phyloP scores from a whole-genome alignment of 768 basidiomycete species.

The Ramaria rubella region DNA sequence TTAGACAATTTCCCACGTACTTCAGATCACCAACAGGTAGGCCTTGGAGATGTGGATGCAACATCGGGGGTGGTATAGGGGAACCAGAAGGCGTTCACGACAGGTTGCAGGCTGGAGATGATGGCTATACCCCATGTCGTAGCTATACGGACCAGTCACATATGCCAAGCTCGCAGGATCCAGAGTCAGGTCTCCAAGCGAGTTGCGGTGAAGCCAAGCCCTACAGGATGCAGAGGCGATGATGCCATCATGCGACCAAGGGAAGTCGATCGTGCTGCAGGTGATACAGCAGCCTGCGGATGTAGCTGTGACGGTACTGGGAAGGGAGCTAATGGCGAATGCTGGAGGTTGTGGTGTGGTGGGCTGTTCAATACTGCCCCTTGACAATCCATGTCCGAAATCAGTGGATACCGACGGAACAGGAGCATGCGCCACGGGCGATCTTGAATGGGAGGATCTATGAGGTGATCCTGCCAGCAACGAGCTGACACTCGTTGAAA shows the following conservation, averaged over 20 bases:
- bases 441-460: not conserved
- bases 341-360: no score
- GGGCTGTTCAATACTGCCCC: no score
- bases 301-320: not conserved
- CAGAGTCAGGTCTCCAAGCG: not conserved
- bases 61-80: constrained; percentile 70
- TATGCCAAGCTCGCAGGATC: no score
- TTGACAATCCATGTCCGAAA: no score
- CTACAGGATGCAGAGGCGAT: constrained; percentile 11
- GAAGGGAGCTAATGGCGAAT: no score
- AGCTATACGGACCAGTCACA: no score
- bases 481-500: constrained; percentile 13
- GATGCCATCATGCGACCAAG: constrained; percentile 37
- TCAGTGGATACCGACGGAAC: not conserved
- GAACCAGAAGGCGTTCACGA: constrained; percentile 56
- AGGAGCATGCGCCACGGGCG: not conserved
- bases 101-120: constrained; percentile 74
- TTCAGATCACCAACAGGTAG: constrained; percentile 50
- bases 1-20: no score
- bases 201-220: constrained; percentile 54
- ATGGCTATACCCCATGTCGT: no score
- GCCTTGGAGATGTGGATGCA: constrained; percentile 68
- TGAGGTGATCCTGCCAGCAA: constrained; percentile 14
- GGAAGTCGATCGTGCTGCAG: constrained; percentile 39
- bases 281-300: not conserved